Conservation (phyloP, 2,329 filamentous ascomycete species). For the Colletotrichum tropicicola region DNA sequence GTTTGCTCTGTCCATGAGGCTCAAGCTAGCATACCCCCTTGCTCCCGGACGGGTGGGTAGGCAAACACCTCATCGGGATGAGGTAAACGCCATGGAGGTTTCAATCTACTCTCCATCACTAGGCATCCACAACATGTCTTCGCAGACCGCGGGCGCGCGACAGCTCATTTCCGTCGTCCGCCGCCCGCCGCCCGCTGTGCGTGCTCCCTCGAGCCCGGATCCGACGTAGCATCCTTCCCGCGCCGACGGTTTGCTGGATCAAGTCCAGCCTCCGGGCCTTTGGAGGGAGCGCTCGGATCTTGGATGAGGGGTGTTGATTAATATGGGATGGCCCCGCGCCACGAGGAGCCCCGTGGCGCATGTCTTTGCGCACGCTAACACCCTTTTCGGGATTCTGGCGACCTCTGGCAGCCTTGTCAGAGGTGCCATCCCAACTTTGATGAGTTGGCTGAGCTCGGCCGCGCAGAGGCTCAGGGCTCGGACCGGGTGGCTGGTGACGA, state of each 20-base stretch:
- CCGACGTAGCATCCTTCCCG: constrained; percentile 15
- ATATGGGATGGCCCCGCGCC: not conserved
- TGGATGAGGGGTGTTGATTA: not conserved
- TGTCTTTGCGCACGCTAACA: constrained; percentile 15
- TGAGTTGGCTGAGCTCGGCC: constrained; percentile 4
- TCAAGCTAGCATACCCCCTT: not conserved
- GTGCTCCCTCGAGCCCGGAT: not conserved
- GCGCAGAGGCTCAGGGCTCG: constrained; percentile 4
- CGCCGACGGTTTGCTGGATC: not conserved
- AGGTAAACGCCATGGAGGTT: constrained; percentile 21
- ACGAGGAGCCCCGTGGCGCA: constrained; percentile 2
- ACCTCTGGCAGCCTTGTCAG: constrained; percentile 22
- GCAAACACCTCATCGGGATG: not conserved
- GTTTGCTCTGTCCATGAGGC: not conserved
- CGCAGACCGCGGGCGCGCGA: not conserved
- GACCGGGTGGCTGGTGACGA: constrained; percentile 20
- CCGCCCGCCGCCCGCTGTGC: not conserved
- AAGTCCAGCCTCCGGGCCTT: not conserved
- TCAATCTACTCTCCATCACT: not conserved
- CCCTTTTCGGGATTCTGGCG: not conserved
- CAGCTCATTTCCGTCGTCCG: constrained; percentile 1
- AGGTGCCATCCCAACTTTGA: constrained; percentile 23
- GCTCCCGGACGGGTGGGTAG: constrained; percentile 7
- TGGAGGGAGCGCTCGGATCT: not conserved
- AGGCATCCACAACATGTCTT: constrained; percentile 5